These are phyloP conservation scores for Saccharomycopsis hybrid DNA, from an alignment of 1,139 yeast species.

Conservation along the genomic window DNA sequence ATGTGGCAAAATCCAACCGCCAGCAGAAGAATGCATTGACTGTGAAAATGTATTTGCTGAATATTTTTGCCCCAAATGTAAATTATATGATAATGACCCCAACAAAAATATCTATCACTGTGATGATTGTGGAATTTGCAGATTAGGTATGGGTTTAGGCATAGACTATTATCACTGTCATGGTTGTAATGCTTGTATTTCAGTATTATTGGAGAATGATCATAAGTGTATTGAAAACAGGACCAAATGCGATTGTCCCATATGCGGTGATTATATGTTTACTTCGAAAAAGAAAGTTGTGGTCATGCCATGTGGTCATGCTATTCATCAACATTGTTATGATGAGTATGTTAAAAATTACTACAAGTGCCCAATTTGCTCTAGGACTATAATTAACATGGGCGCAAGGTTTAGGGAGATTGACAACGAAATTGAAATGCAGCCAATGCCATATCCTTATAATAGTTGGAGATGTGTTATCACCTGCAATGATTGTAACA, in stretches of 20 bases:
- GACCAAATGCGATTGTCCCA: conserved; percentile 88
- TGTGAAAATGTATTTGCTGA: conserved; percentile 66
- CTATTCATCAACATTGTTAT: conserved; percentile 82
- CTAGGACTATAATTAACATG: conserved; percentile 77
- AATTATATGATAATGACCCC: conserved; percentile 77
- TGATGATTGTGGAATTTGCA: conserved; percentile 86
- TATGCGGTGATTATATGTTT: conserved; percentile 87
- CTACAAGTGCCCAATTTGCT: conserved; percentile 88
- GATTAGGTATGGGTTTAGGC: conserved; percentile 81
- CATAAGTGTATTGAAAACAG: conserved; percentile 84
- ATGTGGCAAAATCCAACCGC: conserved; percentile 70
- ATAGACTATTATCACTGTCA: conserved; percentile 88
- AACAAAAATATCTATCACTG: conserved; percentile 85
- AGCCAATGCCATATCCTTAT: conserved; percentile 77
- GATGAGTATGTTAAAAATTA: conserved; percentile 73
- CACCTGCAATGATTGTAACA: conserved; percentile 85
- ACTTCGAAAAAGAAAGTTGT: conserved; percentile 81
- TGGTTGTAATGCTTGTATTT: conserved; percentile 84
- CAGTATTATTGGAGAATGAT: conserved; percentile 67
- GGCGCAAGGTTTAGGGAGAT: conserved; percentile 81
- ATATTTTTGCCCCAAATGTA: conserved; percentile 74
- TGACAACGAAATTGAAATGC: conserved; percentile 73
- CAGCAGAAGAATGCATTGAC: conserved; percentile 57
- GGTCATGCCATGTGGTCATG: conserved; percentile 92
- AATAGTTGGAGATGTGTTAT: conserved; percentile 69